phyloP scores from a whole-genome alignment of 1,284 basidiomycete species.

The Heterobasidion annosum region DNA sequence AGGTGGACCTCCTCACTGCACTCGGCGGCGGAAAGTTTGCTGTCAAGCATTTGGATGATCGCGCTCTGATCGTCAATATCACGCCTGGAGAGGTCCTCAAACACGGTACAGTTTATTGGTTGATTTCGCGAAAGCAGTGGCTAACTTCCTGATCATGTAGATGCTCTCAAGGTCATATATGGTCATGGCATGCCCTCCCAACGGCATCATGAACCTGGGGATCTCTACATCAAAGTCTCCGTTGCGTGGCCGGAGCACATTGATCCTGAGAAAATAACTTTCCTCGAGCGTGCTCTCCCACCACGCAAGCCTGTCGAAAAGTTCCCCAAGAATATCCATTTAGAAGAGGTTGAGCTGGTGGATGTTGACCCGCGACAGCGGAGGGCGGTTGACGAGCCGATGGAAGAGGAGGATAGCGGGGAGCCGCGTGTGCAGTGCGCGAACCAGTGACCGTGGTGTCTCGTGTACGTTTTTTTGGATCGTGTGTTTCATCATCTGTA shows the following conservation, averaged over 20 bases:
- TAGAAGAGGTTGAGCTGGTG: conserved; percentile 86
- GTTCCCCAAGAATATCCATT: conserved; percentile 56
- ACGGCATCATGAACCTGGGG: conserved; percentile 94
- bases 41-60: conserved; percentile 93
- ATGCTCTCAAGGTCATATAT: conserved; percentile 83
- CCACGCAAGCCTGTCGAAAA: conserved; percentile 66
- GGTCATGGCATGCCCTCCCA: conserved; percentile 98
- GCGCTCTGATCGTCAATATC: conserved; percentile 79
- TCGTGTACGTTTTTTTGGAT: neutral
- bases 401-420: conserved; percentile 84
- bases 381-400: conserved; percentile 43
- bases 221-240: conserved; percentile 83
- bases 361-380: conserved; percentile 76
- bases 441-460: conserved; percentile 48
- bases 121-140: too few relatives aligned
- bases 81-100: conserved; percentile 91
- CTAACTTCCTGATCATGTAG: conserved; percentile 28
- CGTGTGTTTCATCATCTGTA: neutral
- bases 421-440: conserved; percentile 79
- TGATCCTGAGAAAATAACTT: conserved; percentile 56
- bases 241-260: conserved; percentile 90
- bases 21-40: conserved; percentile 88
- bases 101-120: conserved; percentile 53
- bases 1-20: conserved; percentile 92
- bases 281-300: conserved; percentile 86